A percentile compares a stretch with the other conserved stretches of the same genome.
Conservation (phyloP, 768 basidiomycete genomes). For the Tricholoma sp. region DNA sequence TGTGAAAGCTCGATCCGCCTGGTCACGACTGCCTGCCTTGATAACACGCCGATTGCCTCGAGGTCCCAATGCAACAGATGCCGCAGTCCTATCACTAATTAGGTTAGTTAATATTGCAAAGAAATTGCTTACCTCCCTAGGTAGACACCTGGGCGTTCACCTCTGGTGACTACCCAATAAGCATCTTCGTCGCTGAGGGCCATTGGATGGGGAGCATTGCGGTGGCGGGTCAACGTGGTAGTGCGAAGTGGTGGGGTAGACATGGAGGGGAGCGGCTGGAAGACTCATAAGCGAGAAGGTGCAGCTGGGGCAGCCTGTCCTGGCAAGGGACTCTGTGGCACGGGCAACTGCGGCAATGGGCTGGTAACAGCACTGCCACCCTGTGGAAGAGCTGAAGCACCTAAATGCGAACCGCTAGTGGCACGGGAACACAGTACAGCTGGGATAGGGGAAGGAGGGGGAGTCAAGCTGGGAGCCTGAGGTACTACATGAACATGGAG, state of each 20-base stretch:
- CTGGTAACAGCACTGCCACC: not conserved
- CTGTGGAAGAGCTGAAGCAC: not conserved
- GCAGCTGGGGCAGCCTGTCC: not conserved
- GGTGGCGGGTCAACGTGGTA: not conserved
- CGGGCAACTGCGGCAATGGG: not conserved
- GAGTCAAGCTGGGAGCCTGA: too few relatives aligned
- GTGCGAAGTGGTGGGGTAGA: too few relatives aligned
- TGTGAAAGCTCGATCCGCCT: too few relatives aligned
- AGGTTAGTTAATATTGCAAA: not conserved
- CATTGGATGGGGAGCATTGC: not conserved
- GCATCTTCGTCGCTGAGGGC: too few relatives aligned
- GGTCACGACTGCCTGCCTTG: too few relatives aligned
- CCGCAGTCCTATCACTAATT: too few relatives aligned
- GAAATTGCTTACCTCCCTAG: not conserved
- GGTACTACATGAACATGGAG: too few relatives aligned
- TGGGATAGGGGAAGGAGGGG: too few relatives aligned
- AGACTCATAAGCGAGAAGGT: not conserved
- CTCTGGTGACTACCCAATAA: slow-evolving; percentile 1
- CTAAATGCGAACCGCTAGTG: too few relatives aligned
- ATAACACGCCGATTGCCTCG: not conserved
- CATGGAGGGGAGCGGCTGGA: not conserved
- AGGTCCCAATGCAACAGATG: not conserved
- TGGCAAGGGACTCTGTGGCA: not conserved
- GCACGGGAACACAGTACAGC: too few relatives aligned
- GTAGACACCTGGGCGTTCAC: slow-evolving; percentile 1